These are phyloP conservation scores for Wallacemonas sp. DNA, from an alignment of 208 protist genomes.

Conservation along the genomic window DNA sequence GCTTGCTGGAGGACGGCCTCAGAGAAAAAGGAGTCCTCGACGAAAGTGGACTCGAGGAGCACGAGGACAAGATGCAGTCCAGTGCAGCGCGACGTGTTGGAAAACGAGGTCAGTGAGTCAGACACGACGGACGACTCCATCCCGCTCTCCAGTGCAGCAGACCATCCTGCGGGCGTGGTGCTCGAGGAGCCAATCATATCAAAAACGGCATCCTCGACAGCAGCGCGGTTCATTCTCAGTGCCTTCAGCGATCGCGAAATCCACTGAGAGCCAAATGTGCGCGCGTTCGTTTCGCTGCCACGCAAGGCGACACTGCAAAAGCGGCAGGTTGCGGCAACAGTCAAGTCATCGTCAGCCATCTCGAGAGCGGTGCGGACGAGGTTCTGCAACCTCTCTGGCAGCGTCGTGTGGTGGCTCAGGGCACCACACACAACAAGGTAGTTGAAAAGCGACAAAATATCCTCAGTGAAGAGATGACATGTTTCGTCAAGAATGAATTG, in stretches of 20 bases:
- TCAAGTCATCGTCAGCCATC: constrained; percentile 28
- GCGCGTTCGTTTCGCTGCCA: constrained; percentile 51
- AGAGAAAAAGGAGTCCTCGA: constrained; percentile 41
- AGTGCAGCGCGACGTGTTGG: constrained; percentile 20
- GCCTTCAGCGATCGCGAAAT: constrained; percentile 23
- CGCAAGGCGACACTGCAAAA: constrained; percentile 59
- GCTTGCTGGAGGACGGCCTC: constrained; percentile 39
- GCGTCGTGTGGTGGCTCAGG: constrained; percentile 34
- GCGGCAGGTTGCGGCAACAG: constrained; percentile 58
- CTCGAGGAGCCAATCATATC: constrained; percentile 49
- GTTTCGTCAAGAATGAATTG: constrained; percentile 47
- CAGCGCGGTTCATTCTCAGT: constrained; percentile 15
- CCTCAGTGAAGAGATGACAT: constrained; percentile 42
- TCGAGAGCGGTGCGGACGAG: constrained; percentile 34
- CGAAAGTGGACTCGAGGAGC: constrained; percentile 44
- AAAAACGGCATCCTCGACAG: constrained; percentile 41
- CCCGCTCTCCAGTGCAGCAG: background rate
- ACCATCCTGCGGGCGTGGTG: constrained; percentile 56
- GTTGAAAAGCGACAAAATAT: constrained; percentile 75
- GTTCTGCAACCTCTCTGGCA: constrained; percentile 32
- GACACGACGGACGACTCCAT: constrained; percentile 21
- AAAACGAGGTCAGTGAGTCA: constrained; percentile 34
- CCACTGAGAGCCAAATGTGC: constrained; percentile 44
- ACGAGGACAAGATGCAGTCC: constrained; percentile 40
- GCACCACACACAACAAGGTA: constrained; percentile 70